phyloP scores from a whole-genome alignment of 768 basidiomycete genomes.

The Naganishia vaughanmartiniae region DNA sequence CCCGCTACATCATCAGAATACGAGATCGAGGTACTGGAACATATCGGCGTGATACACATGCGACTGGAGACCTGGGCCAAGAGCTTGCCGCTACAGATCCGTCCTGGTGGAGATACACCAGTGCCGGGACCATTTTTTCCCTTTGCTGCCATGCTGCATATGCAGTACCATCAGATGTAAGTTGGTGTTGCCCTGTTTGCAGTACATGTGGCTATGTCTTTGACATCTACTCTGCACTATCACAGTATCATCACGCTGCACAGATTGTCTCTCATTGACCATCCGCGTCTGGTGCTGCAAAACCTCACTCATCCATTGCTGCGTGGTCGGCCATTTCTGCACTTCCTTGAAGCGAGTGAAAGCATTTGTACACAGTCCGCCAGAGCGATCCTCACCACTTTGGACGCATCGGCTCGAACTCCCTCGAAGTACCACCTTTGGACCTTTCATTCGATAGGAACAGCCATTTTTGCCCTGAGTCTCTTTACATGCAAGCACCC shows the following conservation, averaged over 20 bases:
- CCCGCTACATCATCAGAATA: background rate
- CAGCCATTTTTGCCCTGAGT: constrained; percentile 6
- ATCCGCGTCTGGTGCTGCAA: background rate
- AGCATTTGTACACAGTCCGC: constrained; percentile 13
- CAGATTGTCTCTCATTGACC: constrained; percentile 1
- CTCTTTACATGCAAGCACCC: constrained; percentile 12
- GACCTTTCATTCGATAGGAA: constrained; percentile 2
- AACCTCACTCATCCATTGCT: constrained; percentile 1
- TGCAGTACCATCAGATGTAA: constrained; percentile 16
- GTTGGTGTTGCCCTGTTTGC: background rate
- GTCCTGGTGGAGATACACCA: constrained; percentile 3
- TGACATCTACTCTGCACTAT: background rate
- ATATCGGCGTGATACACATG: constrained; percentile 6
- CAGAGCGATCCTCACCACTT: background rate
- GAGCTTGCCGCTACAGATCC: constrained; percentile 3
- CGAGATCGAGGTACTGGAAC: constrained; percentile 15
- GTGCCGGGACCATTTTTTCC: constrained; percentile 5
- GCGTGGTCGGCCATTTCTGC: background rate
- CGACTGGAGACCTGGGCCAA: constrained; percentile 7
- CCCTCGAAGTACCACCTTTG: background rate
- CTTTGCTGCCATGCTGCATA: constrained; percentile 8
- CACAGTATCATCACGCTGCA: constrained; percentile 2
- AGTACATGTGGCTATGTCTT: background rate
- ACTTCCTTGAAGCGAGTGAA: constrained; percentile 7
- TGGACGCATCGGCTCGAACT: constrained; percentile 11